These are phyloP conservation scores for Hemisphaericaspora xylofermentans DNA, from an alignment of 1,139 yeast genomes.

Conservation along the genomic window DNA sequence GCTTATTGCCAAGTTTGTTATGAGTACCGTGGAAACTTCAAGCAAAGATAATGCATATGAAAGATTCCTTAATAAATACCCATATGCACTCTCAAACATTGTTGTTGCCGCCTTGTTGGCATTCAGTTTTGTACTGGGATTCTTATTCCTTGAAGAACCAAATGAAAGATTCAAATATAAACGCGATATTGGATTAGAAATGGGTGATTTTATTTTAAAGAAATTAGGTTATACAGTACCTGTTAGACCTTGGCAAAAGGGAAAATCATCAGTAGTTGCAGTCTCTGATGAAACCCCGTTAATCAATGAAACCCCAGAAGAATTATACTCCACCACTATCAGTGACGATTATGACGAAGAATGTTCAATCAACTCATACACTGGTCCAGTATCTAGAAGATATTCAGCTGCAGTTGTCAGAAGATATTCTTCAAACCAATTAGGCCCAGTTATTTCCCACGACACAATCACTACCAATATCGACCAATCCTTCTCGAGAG, in stretches of 20 bases:
- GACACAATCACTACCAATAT: slow-evolving; percentile 13
- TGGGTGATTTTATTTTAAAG: slow-evolving; percentile 47
- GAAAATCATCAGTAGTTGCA: slow-evolving; percentile 1
- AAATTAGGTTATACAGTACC: slow-evolving; percentile 32
- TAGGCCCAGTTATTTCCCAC: slow-evolving; percentile 13
- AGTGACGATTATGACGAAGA: slow-evolving; percentile 3
- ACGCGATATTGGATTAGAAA: slow-evolving; percentile 50
- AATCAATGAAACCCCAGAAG: slow-evolving; percentile 10
- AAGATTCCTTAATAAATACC: slow-evolving; percentile 26
- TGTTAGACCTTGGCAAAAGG: slow-evolving; percentile 33
- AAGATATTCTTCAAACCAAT: slow-evolving; percentile 35
- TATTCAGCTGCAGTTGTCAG: slow-evolving; percentile 41
- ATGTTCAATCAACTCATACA: slow-evolving; percentile 21
- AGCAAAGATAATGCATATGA: slow-evolving; percentile 10
- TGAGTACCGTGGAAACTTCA: slow-evolving; percentile 1
- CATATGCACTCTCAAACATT: slow-evolving; percentile 61
- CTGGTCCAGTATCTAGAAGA: slow-evolving; percentile 34
- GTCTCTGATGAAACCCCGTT: slow-evolving; percentile 58
- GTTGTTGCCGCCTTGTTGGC: slow-evolving; percentile 47
- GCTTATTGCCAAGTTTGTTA: slow-evolving; percentile 6
- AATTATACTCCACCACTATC: not conserved
- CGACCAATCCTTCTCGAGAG: slow-evolving; percentile 13
- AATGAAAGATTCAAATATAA: slow-evolving; percentile 37
- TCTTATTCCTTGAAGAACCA: slow-evolving; percentile 29
- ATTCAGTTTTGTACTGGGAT: slow-evolving; percentile 39